phyloP scores from a whole-genome alignment of 768 basidiomycete genomes.

The Leccinum obscurum region DNA sequence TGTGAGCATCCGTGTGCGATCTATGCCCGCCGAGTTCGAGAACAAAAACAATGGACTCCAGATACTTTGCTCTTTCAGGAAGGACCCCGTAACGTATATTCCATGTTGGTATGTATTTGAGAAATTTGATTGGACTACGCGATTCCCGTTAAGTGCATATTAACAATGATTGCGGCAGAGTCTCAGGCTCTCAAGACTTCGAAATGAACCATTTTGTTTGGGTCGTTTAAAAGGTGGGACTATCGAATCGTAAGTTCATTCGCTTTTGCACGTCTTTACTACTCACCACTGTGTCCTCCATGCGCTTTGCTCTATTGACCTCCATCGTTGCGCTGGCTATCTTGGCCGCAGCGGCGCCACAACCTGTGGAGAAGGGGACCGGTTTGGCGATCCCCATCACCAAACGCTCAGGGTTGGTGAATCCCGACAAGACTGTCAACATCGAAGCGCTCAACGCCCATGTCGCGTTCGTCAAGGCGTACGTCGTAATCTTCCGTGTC shows the following conservation, averaged over 20 bases:
- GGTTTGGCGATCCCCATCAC: slow-evolving; percentile 11
- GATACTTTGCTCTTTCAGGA: background rate
- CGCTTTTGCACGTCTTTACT: background rate
- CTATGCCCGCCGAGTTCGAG: background rate
- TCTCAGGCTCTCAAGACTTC: background rate
- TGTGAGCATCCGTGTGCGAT: background rate
- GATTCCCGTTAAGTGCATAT: background rate
- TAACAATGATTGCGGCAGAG: background rate
- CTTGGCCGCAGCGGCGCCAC: slow-evolving; percentile 10
- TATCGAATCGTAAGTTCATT: background rate
- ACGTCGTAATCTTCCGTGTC: background rate
- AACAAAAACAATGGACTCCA: background rate
- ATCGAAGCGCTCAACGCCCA: slow-evolving; percentile 8
- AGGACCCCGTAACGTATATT: background rate
- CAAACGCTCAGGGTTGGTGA: slow-evolving; percentile 7
- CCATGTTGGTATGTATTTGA: too few species aligned
- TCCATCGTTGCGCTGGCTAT: slow-evolving; percentile 9
- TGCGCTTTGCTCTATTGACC: background rate
- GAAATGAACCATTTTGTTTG: background rate
- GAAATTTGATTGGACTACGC: background rate
- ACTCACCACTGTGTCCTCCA: background rate
- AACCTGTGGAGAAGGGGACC: background rate
- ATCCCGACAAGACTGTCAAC: slow-evolving; percentile 10
- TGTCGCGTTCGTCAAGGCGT: slow-evolving; percentile 7
- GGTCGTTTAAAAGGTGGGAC: background rate